phyloP scores from a whole-genome alignment of 1,284 basidiomycete genomes.

The Schizophyllum commune region DNA sequence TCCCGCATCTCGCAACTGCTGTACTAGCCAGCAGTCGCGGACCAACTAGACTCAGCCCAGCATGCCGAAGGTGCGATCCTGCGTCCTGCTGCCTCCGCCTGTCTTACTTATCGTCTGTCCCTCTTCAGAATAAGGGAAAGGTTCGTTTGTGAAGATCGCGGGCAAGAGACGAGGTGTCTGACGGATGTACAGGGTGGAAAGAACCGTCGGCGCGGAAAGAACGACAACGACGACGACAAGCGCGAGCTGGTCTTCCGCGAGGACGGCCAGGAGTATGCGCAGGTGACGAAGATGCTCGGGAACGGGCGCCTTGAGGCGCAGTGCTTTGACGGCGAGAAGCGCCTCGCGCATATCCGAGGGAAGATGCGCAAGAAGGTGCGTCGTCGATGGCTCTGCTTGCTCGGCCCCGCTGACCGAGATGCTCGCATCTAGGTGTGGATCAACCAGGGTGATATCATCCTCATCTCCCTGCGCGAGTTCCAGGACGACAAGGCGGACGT shows the following conservation, averaged over 20 bases:
- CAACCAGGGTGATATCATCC: conserved; percentile 96
- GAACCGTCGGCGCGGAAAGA: conserved; percentile 99
- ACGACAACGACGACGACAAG: conserved; percentile 98
- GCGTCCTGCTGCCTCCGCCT: conserved; percentile 5
- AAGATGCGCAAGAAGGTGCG: conserved; percentile 98
- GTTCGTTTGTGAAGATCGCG: conserved; percentile 27
- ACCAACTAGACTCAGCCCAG: conserved; percentile 1
- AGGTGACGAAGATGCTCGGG: conserved; percentile 98
- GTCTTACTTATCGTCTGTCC: conserved; percentile 13
- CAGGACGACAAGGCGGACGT: conserved; percentile 99
- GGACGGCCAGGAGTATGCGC: conserved; percentile 99
- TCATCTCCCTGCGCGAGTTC: conserved; percentile 96
- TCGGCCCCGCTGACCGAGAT: conserved; percentile 1
- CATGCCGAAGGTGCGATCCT: conserved; percentile 14
- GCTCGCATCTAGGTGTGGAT: conserved; percentile 83
- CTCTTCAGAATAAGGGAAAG: conserved; percentile 73
- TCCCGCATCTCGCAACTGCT: neutral
- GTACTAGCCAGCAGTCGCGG: neutral
- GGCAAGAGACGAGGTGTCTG: neutral
- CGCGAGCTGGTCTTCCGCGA: conserved; percentile 98
- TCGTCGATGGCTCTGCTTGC: conserved; percentile 1
- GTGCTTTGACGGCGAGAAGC: conserved; percentile 98
- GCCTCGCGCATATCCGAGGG: conserved; percentile 96
- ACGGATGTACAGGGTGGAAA: conserved; percentile 80
- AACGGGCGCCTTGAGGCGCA: conserved; percentile 96